Conservation (phyloP, 805 yeast species). For the Schizosaccharomyces osmophilus region DNA sequence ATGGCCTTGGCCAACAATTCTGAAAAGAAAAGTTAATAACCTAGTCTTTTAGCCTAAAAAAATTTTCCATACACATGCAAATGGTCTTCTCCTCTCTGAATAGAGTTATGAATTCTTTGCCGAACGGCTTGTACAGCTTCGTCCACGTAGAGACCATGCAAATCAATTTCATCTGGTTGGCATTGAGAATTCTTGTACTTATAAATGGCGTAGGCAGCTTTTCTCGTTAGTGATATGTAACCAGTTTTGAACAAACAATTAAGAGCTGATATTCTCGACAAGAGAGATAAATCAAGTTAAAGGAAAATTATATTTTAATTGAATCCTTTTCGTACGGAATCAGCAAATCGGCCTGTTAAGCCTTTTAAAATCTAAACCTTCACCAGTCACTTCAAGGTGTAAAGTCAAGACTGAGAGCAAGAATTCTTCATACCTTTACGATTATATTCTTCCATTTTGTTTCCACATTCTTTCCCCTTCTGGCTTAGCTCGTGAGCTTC, state of each 20-base stretch:
- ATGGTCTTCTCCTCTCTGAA: conserved; percentile 29
- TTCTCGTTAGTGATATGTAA: not conserved
- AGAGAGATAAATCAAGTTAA: too few relatives aligned
- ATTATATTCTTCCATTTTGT: conserved; percentile 44
- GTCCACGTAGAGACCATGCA: conserved; percentile 73
- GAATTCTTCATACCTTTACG: conserved; percentile 14
- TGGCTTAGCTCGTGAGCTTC: conserved; percentile 51
- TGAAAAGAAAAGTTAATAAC: not conserved
- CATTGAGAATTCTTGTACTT: conserved; percentile 71
- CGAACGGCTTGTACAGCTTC: conserved; percentile 66
- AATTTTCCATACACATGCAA: conserved; percentile 25
- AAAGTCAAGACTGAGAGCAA: not conserved
- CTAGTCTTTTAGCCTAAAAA: not conserved
- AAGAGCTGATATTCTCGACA: too few relatives aligned
- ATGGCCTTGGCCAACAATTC: conserved; percentile 2
- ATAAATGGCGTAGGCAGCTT: conserved; percentile 67
- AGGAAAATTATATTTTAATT: too few relatives aligned
- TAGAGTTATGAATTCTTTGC: conserved; percentile 43
- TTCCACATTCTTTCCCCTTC: conserved; percentile 33
- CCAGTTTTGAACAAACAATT: not conserved
- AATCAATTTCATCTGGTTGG: conserved; percentile 64
- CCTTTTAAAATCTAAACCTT: too few relatives aligned
- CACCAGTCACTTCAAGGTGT: too few relatives aligned
- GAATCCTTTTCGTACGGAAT: too few relatives aligned
- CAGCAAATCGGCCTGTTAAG: too few relatives aligned